Base-by-base conservation (phyloP, 225 moss, liverwort and hornwort genomes). In the Bryoerythrophyllum caledonicum region DNA sequence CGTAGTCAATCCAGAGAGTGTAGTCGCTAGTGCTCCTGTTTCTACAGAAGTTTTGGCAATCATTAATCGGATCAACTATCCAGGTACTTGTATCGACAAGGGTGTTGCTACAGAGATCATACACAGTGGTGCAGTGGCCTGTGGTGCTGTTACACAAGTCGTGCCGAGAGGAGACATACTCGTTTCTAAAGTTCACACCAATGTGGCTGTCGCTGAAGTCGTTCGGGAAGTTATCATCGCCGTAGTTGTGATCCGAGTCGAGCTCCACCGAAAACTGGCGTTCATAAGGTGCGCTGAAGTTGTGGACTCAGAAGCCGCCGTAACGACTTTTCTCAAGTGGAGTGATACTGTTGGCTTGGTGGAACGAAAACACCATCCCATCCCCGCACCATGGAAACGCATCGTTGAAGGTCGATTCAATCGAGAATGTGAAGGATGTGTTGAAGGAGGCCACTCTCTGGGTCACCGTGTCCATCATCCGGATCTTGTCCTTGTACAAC, bases 271-370 rank as follows among this genome's bases (percentile, higher is more conserved):
- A 24, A 23, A 57, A 57, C 2, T 57, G 26, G 26, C 26, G 13
- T 26, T 57, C 25, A 5, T 57, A 11, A 4, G 26, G 12, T 12
- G 11, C 1, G 11, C 13, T 24, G 26, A 25, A 26, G 26, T 57
- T 25, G 57, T 3, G 13, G 14, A 25, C 25, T 5, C 25, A 57
- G 57, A 57, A 57, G 57, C 57, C 57, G 1, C 57, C 57, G 4
- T 0, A 0, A 5, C 24, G 26, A 23, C 1, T 57, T 0, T 1
- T 13, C 14, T 26, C 26, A 57, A 1, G 12, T 0, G 26, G 26
- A 57, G 26, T 13, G 5, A 57, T 26, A 57, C 13, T 12, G 14
- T 11, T 4, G 57, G 5, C 13, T 26, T 12, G 57, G 57, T 57
- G 26, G 14, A 26, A 57, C 1, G 57, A 24, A 26, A 57, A 57